Evolutionary conservation across 306 rosid species (phyloP), one percentile per base, ranked within the genome.

Genomic region (Crotalaria pallida): DNA sequence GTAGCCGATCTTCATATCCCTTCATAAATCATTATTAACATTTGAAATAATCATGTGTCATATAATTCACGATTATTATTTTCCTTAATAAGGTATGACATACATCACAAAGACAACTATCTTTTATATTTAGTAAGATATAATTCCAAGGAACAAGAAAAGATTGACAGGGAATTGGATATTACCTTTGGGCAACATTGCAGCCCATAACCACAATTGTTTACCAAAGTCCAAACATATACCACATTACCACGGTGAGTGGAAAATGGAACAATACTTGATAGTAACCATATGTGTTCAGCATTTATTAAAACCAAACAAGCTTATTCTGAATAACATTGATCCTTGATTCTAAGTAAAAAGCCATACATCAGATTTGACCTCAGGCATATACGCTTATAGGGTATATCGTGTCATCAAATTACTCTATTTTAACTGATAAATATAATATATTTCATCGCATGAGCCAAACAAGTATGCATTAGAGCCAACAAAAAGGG

Each of bases 211-310:
- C 51, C 40, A 69, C 58, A 47, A 50, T 29, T 21, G 50, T 27
- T 61, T 75, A 70, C 67, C 33, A 75, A 52, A 58, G 15, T 15
- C 67, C 33, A 75, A 52, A 58, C 11, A 15, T 58, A 49, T 67
- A 22, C 16, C 60, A n/a, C 22, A 44, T 15, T 67, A 22, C 16
- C 60, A n/a, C 22, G 34, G 15, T 19, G 38, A 68, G 10, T 19
- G 10, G 40, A 29, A 65, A 65, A 50, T 40, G 27, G 53, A 55
- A 64, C 21, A 44, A 18, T 16, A 48, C 67, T 43, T 22, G 33
- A 22, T 52, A 43, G 58, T 38, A 52, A 65, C 58, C 41, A 60
- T 41, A 21, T 11, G 5, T 10, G 62, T 58, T 52, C 47, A 55
- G 59, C 50, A 43, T 26, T 57, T 44, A 58, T 69, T 63, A 55